Base-by-base conservation (phyloP, 805 yeast genomes). In the Wickerhamomyces sydowiorum region DNA sequence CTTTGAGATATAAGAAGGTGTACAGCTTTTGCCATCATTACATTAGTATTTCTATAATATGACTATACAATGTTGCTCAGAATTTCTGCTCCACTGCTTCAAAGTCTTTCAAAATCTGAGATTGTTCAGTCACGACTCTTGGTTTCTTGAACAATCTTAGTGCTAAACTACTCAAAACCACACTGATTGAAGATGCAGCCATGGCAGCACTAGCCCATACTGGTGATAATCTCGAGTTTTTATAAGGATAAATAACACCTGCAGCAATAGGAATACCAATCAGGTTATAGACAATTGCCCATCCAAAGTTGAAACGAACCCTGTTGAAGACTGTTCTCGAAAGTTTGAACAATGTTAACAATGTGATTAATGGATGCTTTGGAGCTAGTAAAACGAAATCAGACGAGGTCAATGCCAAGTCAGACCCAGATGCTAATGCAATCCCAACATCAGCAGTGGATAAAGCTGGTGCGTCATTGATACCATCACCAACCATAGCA, bases 401-500 rank as follows among this genome's bases (percentile, higher is more conserved):
- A 43, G 86, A 81, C 3, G 89, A 78, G 2, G 83, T 76, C 40
- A 84, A 67, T 0, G 93, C 90, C 37, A 85, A 65, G 49, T 86
- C 93, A 1, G 89, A 78, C 0, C 91, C 91, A 0, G 82, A 72
- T 0, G 89, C 84, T 46, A 85, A 66, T 0, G 93, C 89, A 36
- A 85, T 71, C 4, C 93, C 93, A 18, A 86, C 80, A 61, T 83
- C 87, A 1, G 93, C 87, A 1, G 75, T 66, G 4, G 88, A 75
- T 39, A 86, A 64, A 0, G 93, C 87, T 1, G 91, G 91, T 0
- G 93, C 88, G 60, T 86, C 93, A 57, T 85, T 86, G 27, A 85
- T 78, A 18, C 93, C 93, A 53, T 85, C 93, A 9, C 93, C 93
- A 8, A 85, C 81, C 90, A 85, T 83, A 0, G 87, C 89, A 19